phyloP scores from a whole-genome alignment of 2,329 filamentous ascomycete species.

The Endothia cerciana region DNA sequence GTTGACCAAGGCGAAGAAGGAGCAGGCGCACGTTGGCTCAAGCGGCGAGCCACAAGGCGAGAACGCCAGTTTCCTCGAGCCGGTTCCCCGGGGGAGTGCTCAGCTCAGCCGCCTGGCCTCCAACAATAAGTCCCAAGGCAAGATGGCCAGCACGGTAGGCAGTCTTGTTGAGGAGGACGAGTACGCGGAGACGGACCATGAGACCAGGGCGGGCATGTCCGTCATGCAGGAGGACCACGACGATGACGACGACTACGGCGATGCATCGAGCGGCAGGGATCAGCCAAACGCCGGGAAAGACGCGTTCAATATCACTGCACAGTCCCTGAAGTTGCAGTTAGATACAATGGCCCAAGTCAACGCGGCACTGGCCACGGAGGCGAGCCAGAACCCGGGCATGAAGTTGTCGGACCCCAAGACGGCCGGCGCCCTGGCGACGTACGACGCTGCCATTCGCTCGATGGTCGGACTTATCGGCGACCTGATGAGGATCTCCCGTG shows the following conservation, averaged over 20 bases:
- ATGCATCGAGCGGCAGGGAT: conserved; percentile 80
- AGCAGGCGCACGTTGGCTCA: conserved; percentile 58
- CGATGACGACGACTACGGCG: conserved; percentile 78
- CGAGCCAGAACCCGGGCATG: conserved; percentile 68
- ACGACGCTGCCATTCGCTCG: conserved; percentile 87
- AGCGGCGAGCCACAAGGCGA: conserved; percentile 54
- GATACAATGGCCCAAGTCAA: conserved; percentile 88
- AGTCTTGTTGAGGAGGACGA: conserved; percentile 58
- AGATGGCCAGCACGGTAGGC: conserved; percentile 49
- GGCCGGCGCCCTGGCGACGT: conserved; percentile 77
- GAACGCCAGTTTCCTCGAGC: conserved; percentile 54
- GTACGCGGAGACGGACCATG: conserved; percentile 24
- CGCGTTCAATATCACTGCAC: conserved; percentile 94
- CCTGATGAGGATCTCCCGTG: conserved; percentile 86
- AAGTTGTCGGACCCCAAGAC: conserved; percentile 78
- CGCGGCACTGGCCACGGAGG: conserved; percentile 75
- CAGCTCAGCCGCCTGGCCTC: conserved; percentile 50
- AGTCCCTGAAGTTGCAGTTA: conserved; percentile 90
- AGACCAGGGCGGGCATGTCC: conserved; percentile 35
- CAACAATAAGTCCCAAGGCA: conserved; percentile 39
- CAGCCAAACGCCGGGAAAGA: conserved; percentile 79
- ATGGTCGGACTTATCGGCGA: conserved; percentile 84
- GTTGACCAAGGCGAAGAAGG: conserved; percentile 75
- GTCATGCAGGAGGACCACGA: conserved; percentile 57
- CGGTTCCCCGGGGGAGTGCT: conserved; percentile 45